phyloP scores from a whole-genome alignment of 192 early-diverging fungal species.

The Backusella tarrabulga region DNA sequence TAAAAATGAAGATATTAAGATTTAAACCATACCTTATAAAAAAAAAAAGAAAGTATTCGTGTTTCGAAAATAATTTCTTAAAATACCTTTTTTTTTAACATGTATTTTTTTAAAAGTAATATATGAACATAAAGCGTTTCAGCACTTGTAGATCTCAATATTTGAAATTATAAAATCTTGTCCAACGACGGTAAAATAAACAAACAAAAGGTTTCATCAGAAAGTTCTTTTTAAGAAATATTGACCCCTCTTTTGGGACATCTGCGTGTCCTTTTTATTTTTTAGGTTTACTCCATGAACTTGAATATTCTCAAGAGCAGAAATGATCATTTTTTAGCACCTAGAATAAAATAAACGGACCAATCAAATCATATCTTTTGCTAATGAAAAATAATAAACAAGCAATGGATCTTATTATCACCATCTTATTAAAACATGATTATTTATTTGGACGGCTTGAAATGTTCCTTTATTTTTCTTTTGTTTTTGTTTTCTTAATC shows the following conservation, averaged over 20 bases:
- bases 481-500: not conserved
- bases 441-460: not conserved
- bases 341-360: not conserved
- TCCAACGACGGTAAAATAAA: not conserved
- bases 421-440: not conserved
- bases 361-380: not conserved
- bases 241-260: not conserved
- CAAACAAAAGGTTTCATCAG: conserved; percentile 3
- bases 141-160: not conserved
- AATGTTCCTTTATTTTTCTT: not conserved
- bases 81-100: not conserved
- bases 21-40: not conserved
- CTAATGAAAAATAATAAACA: not conserved
- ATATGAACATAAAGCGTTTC: not conserved
- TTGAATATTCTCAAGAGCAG: not conserved
- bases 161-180: not conserved
- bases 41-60: not conserved
- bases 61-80: not conserved
- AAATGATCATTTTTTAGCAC: not conserved
- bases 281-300: not conserved
- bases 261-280: not conserved
- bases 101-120: not conserved
- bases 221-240: not conserved
- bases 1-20: not conserved
- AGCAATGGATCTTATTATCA: not conserved